Conservation (phyloP, 164 flowering plant species). For the Warburgia ugandensis region DNA sequence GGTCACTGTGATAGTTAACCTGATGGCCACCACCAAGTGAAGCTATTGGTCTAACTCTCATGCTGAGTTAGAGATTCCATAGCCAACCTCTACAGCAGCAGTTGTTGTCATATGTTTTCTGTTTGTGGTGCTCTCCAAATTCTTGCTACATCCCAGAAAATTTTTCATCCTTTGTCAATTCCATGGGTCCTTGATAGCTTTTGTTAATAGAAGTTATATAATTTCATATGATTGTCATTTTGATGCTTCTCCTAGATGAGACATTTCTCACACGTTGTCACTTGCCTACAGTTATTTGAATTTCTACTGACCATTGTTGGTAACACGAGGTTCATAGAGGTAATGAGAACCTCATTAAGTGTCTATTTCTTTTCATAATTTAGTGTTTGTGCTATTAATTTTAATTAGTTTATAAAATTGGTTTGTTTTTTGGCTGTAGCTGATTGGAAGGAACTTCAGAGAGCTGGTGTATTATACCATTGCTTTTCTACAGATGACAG, state of each 20-base stretch:
- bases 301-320: constrained; percentile 74
- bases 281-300: constrained; percentile 65
- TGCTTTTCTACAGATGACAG: constrained; percentile 85
- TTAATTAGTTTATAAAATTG: constrained; percentile 1
- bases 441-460: constrained; percentile 41
- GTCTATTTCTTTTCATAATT: not conserved
- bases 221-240: not conserved
- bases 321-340: constrained; percentile 56
- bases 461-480: constrained; percentile 79
- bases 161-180: not conserved
- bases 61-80: too few species aligned
- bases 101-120: too few species aligned
- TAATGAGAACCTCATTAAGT: constrained; percentile 12
- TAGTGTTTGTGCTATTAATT: constrained; percentile 4
- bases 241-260: not conserved
- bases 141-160: too few species aligned
- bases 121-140: too few species aligned
- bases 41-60: too few species aligned
- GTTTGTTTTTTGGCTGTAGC: constrained; percentile 41
- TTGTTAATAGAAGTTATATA: not conserved
- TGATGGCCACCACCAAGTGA: too few species aligned
- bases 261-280: constrained; percentile 1
- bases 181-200: not conserved
- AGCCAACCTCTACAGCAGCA: too few species aligned
- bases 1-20: too few species aligned